Conservation (phyloP, 331 rosid genomes). For the Quercus lobata region DNA sequence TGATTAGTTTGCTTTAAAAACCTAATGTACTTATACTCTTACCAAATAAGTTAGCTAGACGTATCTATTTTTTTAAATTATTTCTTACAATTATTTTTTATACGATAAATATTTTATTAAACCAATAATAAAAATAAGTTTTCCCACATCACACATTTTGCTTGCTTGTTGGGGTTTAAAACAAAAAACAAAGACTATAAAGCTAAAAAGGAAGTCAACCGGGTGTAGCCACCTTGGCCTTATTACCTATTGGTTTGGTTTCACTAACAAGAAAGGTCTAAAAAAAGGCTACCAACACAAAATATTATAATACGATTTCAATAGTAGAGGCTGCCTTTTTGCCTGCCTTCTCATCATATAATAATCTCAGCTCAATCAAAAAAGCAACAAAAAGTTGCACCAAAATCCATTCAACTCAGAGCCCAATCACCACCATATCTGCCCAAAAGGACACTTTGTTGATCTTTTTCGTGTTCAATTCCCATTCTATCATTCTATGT, state of each 20-base stretch:
- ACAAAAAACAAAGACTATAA: constrained; percentile 6
- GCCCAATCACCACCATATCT: constrained; percentile 31
- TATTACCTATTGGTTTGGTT: constrained; percentile 1
- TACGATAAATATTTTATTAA: too few relatives aligned
- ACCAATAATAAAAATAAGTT: too few relatives aligned
- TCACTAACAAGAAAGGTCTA: constrained; percentile 21
- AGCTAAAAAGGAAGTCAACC: constrained; percentile 45
- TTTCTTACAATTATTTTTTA: too few relatives aligned
- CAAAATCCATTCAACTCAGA: constrained; percentile 17
- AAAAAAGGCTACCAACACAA: constrained; percentile 39
- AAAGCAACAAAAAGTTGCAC: constrained; percentile 20
- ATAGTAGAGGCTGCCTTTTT: constrained; percentile 14
- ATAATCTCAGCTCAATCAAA: constrained; percentile 17
- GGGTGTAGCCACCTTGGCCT: neutral
- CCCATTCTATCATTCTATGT: neutral
- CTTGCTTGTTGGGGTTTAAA: too few relatives aligned
- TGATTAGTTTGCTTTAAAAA: too few relatives aligned
- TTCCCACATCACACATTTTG: too few relatives aligned
- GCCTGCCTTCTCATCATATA: neutral
- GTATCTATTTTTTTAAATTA: too few relatives aligned
- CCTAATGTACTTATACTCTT: too few relatives aligned
- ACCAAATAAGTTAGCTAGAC: too few relatives aligned
- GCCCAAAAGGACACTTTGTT: constrained; percentile 16
- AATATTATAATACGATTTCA: constrained; percentile 4
- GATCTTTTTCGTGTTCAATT: constrained; percentile 19